A percentile compares a stretch with the other conserved stretches of the same genome.
These are phyloP conservation scores for Hyaloperonospora brassicae DNA, from an alignment of 352 stramenopile species.

Conservation along the genomic window DNA sequence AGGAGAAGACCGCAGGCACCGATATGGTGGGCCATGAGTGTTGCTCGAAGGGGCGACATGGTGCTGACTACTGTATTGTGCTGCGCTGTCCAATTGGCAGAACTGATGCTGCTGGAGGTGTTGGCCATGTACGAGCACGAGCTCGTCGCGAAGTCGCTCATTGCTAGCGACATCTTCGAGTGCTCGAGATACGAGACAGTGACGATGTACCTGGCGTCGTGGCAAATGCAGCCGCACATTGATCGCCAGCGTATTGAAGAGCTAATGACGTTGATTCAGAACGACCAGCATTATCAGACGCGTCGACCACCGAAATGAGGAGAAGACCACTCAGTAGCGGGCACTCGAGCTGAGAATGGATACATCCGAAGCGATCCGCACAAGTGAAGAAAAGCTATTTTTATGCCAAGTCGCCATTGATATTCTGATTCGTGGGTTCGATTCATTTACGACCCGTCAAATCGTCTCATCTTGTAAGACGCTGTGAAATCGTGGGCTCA, in stretches of 20 bases:
- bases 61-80: slow-evolving; percentile 10
- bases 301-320: slow-evolving; percentile 6
- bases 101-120: slow-evolving; percentile 52
- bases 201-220: slow-evolving; percentile 71
- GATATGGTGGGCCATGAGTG: slow-evolving; percentile 36
- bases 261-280: slow-evolving; percentile 51
- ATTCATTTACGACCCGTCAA: too few relatives aligned
- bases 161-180: slow-evolving; percentile 61
- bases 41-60: not conserved
- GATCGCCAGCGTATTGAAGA: slow-evolving; percentile 55
- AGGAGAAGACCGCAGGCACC: slow-evolving; percentile 25
- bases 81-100: slow-evolving; percentile 30
- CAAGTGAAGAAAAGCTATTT: too few relatives aligned
- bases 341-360: not conserved
- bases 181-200: slow-evolving; percentile 59
- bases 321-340: not conserved
- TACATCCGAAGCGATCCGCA: too few relatives aligned
- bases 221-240: slow-evolving; percentile 83
- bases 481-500: too few relatives aligned
- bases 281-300: slow-evolving; percentile 45
- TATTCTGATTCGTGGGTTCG: too few relatives aligned
- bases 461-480: too few relatives aligned
- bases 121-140: slow-evolving; percentile 74
- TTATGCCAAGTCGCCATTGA: too few relatives aligned
- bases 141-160: slow-evolving; percentile 68